Percentiles rank a stretch among this genome's conserved stretches.
Evolutionary conservation across 2,329 filamentous ascomycete genomes (phyloP).

Genomic region (Pyrenophora teres): DNA sequence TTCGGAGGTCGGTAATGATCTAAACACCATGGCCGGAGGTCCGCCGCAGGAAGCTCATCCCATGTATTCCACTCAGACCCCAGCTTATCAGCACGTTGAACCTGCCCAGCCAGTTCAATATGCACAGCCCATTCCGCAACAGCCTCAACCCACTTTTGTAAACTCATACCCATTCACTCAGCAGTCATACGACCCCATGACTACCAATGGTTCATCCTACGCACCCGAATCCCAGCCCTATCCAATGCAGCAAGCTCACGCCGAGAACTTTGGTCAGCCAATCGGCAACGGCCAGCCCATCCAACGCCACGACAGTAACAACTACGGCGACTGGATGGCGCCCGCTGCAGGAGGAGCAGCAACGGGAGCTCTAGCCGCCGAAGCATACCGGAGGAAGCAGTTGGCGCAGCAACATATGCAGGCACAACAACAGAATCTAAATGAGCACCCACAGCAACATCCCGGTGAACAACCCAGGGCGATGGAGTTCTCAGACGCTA

Average conservation of each 20-base stretch:
- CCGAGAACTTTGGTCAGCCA: conserved; percentile 3
- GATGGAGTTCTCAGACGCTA: background rate
- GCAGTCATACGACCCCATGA: conserved; percentile 15
- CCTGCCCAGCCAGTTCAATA: conserved; percentile 15
- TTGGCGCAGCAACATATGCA: conserved; percentile 32
- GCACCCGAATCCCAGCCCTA: conserved; percentile 4
- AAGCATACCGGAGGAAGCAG: conserved; percentile 41
- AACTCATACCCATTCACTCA: conserved; percentile 24
- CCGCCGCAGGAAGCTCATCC: conserved; percentile 50
- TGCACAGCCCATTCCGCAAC: conserved; percentile 14
- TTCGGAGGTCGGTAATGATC: conserved; percentile 66
- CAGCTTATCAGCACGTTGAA: conserved; percentile 24
- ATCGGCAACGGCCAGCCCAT: conserved; percentile 8
- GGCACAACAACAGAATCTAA: conserved; percentile 25
- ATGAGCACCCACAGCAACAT: conserved; percentile 21
- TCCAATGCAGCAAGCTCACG: conserved; percentile 1
- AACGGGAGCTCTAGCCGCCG: conserved; percentile 48
- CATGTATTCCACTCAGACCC: conserved; percentile 26
- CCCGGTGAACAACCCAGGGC: conserved; percentile 5
- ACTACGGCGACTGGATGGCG: conserved; percentile 61
- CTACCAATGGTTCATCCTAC: background rate
- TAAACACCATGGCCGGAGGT: conserved; percentile 63
- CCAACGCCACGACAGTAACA: conserved; percentile 48
- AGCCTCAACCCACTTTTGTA: conserved; percentile 18
- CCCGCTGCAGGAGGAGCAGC: conserved; percentile 53